Evolutionary conservation across 1,284 basidiomycete species (phyloP).

Genomic region (Naganishia sp.): DNA sequence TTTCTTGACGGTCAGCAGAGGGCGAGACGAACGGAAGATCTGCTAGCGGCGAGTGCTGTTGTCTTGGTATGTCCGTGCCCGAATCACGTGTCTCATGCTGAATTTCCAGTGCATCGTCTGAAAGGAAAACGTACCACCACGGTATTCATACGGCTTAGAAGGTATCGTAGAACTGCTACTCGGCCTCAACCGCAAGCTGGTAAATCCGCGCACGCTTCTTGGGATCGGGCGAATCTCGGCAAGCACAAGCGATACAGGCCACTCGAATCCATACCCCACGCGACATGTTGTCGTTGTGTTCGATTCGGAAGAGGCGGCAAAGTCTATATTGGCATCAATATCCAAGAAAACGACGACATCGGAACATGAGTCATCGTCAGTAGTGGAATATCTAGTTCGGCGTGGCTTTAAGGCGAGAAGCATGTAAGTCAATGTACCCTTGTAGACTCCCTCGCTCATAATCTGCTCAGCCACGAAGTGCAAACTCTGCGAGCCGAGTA

Average conservation of each 20-base stretch:
- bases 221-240: constrained; percentile 14
- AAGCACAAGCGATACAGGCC: background rate
- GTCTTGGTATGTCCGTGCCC: constrained; percentile 4
- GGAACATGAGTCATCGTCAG: background rate
- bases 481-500: constrained; percentile 13
- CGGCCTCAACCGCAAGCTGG: background rate
- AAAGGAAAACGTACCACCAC: constrained; percentile 13
- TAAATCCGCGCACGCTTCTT: background rate
- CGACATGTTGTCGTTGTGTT: constrained; percentile 20
- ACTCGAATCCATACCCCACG: constrained; percentile 1
- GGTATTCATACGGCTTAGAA: constrained; percentile 10
- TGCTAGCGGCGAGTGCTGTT: constrained; percentile 4
- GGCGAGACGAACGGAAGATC: constrained; percentile 3
- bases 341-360: background rate
- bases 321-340: background rate
- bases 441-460: background rate
- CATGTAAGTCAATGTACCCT: background rate
- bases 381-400: background rate
- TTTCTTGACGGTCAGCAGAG: constrained; percentile 16
- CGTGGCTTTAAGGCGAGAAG: constrained; percentile 12
- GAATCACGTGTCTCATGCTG: background rate
- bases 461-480: background rate
- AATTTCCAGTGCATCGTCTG: background rate
- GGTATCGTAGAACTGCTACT: constrained; percentile 7
- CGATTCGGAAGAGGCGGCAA: background rate